Conservation (phyloP, 2,329 filamentous ascomycete genomes). For the Leptographium wingfieldii region DNA sequence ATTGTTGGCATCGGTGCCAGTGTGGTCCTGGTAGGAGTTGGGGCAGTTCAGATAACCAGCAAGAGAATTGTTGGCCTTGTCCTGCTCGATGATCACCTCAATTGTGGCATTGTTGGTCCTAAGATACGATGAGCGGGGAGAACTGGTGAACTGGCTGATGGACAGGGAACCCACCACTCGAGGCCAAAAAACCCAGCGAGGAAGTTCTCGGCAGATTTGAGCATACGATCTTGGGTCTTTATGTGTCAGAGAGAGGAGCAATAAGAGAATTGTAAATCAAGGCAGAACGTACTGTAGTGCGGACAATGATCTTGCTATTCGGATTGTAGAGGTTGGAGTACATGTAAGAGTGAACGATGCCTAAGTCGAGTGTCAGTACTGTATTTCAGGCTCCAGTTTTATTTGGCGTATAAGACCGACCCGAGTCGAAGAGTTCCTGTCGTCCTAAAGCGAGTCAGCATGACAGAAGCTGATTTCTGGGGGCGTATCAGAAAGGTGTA, state of each 20-base stretch:
- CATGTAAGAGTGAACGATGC: conserved; percentile 59
- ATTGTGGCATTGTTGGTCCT: conserved; percentile 57
- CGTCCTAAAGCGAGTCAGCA: conserved; percentile 28
- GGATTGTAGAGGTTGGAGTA: conserved; percentile 61
- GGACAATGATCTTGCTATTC: conserved; percentile 57
- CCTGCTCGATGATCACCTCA: conserved; percentile 56
- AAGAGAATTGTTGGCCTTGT: conserved; percentile 56
- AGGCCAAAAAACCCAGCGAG: conserved; percentile 68
- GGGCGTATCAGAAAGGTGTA: not conserved
- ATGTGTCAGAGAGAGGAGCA: not conserved
- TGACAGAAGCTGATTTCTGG: not conserved
- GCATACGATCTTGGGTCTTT: conserved; percentile 64
- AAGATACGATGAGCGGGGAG: not conserved
- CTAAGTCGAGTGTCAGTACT: conserved; percentile 18
- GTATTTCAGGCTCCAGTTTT: no score
- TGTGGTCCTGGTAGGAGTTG: conserved; percentile 39
- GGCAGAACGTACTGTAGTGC: conserved; percentile 42
- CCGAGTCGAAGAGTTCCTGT: conserved; percentile 58
- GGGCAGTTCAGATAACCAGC: conserved; percentile 56
- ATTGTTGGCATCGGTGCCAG: conserved; percentile 38
- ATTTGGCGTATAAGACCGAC: conserved; percentile 14
- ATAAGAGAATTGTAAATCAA: no score
- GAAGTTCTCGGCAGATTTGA: conserved; percentile 66
- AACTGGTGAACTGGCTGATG: no score
- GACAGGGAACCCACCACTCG: conserved; percentile 35